phyloP scores from a whole-genome alignment of 2,329 filamentous ascomycete species.

The Alternaria metachromatica region DNA sequence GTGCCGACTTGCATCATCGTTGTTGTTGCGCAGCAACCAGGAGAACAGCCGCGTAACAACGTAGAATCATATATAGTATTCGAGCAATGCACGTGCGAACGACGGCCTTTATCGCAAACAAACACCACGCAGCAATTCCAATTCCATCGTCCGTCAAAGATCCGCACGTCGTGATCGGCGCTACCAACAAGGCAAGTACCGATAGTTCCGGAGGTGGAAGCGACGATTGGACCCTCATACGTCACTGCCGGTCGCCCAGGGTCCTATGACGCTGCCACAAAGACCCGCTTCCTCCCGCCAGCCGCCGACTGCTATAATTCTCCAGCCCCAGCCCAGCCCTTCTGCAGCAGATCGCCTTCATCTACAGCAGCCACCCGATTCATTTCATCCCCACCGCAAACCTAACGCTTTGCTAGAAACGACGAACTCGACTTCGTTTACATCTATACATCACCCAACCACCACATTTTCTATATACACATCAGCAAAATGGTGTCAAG shows the following conservation, averaged over 20 bases:
- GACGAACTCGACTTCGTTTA: neutral
- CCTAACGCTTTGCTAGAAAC: slow-evolving; percentile 21
- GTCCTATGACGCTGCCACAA: slow-evolving; percentile 26
- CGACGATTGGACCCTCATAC: slow-evolving; percentile 12
- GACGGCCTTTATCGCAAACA: neutral
- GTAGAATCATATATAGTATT: neutral
- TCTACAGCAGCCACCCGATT: neutral
- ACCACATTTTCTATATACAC: slow-evolving; percentile 11
- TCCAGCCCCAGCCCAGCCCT: slow-evolving; percentile 7
- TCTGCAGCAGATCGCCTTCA: slow-evolving; percentile 5
- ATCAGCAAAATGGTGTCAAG: slow-evolving; percentile 50
- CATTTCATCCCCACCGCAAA: slow-evolving; percentile 1
- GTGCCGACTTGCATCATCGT: slow-evolving; percentile 16
- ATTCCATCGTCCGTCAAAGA: neutral
- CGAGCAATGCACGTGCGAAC: neutral
- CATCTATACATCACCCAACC: slow-evolving; percentile 5
- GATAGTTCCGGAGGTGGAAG: slow-evolving; percentile 13
- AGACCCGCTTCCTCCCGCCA: slow-evolving; percentile 28
- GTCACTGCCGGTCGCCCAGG: slow-evolving; percentile 23
- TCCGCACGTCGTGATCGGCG: slow-evolving; percentile 13
- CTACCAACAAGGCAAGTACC: slow-evolving; percentile 11
- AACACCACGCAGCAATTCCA: neutral
- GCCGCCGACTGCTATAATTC: slow-evolving; percentile 28
- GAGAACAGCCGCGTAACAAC: slow-evolving; percentile 20
- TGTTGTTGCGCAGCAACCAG: slow-evolving; percentile 24